Conservation (phyloP, 2,329 filamentous ascomycete species). For the Fusarium guadeloupense region DNA sequence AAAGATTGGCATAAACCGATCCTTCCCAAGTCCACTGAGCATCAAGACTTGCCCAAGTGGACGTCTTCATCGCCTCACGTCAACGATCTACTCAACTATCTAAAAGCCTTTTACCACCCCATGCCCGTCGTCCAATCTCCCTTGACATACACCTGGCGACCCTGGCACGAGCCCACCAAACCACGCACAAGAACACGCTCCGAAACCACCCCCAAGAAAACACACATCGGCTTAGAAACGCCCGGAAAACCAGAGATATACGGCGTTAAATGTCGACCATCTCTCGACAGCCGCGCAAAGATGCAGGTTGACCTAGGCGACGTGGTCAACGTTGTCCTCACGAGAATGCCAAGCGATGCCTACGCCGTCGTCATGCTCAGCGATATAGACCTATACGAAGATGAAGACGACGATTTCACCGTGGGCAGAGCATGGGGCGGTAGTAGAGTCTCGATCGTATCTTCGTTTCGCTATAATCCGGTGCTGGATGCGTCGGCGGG, state of each 20-base stretch:
- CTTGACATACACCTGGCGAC: slow-evolving; percentile 54
- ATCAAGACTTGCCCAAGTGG: slow-evolving; percentile 6
- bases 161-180: slow-evolving; percentile 53
- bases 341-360: slow-evolving; percentile 64
- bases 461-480: slow-evolving; percentile 69
- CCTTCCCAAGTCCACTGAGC: slow-evolving; percentile 6
- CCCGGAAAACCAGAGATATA: slow-evolving; percentile 48
- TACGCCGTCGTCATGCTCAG: slow-evolving; percentile 66
- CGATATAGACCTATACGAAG: slow-evolving; percentile 72
- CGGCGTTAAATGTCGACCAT: slow-evolving; percentile 61
- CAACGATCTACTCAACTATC: slow-evolving; percentile 49
- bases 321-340: slow-evolving; percentile 65
- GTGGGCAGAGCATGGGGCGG: slow-evolving; percentile 74
- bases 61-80: slow-evolving; percentile 36
- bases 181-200: slow-evolving; percentile 17
- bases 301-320: slow-evolving; percentile 69
- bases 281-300: slow-evolving; percentile 57
- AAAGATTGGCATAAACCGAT: slow-evolving; percentile 53
- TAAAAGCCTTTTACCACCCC: slow-evolving; percentile 62
- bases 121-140: slow-evolving; percentile 59
- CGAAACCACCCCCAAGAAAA: slow-evolving; percentile 4
- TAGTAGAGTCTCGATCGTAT: slow-evolving; percentile 69
- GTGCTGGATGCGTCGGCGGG: slow-evolving; percentile 51
- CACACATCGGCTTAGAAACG: slow-evolving; percentile 57
- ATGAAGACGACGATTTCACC: slow-evolving; percentile 70